Conservation (phyloP, 2,329 filamentous ascomycete species). For the Lasiodiplodia theobromae region DNA sequence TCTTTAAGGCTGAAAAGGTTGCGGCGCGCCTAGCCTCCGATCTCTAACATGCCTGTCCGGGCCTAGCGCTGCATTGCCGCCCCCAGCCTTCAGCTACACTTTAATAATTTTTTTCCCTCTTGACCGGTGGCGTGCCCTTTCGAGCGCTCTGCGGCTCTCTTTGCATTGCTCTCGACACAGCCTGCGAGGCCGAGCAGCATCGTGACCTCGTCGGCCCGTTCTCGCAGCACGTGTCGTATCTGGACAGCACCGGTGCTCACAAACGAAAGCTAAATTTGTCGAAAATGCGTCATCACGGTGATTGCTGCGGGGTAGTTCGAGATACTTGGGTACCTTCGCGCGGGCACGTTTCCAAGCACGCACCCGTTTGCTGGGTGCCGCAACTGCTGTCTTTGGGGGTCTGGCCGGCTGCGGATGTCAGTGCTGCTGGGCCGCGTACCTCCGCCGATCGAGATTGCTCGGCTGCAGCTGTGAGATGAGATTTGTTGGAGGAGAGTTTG, state of each 20-base stretch:
- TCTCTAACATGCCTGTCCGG: not conserved
- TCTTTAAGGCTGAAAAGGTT: conserved; percentile 9
- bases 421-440: not conserved
- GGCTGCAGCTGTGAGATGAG: conserved; percentile 6
- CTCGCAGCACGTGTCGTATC: conserved; percentile 4
- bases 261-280: conserved; percentile 21
- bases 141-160: not conserved
- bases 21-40: not conserved
- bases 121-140: not conserved
- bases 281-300: conserved; percentile 6
- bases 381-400: not conserved
- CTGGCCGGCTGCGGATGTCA: not conserved
- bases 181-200: not conserved
- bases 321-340: not conserved
- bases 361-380: not conserved
- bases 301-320: conserved; percentile 8
- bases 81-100: conserved; percentile 7
- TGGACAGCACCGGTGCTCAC: not conserved
- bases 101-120: not conserved
- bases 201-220: conserved; percentile 15
- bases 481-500: not conserved
- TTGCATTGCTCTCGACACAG: not conserved
- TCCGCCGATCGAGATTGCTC: conserved; percentile 5
- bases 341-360: not conserved
- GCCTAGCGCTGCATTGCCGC: conserved; percentile 1